Base-by-base conservation (phyloP, 2,329 filamentous ascomycete genomes). In the Uncinocarpus reesii region DNA sequence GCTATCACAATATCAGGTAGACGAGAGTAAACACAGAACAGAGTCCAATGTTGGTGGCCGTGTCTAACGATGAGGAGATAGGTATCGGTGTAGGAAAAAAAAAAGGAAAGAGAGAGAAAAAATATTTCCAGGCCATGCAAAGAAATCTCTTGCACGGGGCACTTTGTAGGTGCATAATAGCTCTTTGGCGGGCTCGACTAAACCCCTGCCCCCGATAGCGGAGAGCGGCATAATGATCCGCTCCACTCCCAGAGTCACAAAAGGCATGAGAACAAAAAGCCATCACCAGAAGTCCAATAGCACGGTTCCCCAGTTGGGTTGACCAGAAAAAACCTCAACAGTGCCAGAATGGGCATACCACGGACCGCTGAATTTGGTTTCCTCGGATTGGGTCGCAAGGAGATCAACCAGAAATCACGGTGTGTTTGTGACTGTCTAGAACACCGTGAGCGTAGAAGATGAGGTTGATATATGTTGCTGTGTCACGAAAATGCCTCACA, bases 181-280 rank as follows among this genome's bases (percentile, higher is more conserved):
- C 41, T 16, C 1, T 11, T 13, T 24, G n/a, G 23, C 21, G 8
- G 38, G 34, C 43, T 37, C 23, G 7, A 38, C 34, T 23, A 31
- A 8, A 46, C 23, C 43, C 43, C 35, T 37, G 32, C 42, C 43
- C 31, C 43, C 43, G 43, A 38, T 46, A 46, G 43, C 43, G 43
- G 43, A 46, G n/a, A n/a, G 43, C 23, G 16, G 32, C 13, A 37
- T 3, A 40, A 16, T 26, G 42, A 35, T 10, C 28, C 24, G 34
- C 23, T 46, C 43, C 43, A 37, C 43, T 32, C 23, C 38, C 21
- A 26, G 31, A 37, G 24, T 35, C n/a, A n/a, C n/a, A 6, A 42
- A 42, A 26, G n/a, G 40, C 10, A 16, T 21, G 16, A 16, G 21
- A 41, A 31, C 4, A 32, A 20, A 16, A 31, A 42, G 36, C 8